Evolutionary conservation across 1,139 yeast species (phyloP), one percentile per base, ranked within the genome.

Genomic region (Lipomyces yarrowii): DNA sequence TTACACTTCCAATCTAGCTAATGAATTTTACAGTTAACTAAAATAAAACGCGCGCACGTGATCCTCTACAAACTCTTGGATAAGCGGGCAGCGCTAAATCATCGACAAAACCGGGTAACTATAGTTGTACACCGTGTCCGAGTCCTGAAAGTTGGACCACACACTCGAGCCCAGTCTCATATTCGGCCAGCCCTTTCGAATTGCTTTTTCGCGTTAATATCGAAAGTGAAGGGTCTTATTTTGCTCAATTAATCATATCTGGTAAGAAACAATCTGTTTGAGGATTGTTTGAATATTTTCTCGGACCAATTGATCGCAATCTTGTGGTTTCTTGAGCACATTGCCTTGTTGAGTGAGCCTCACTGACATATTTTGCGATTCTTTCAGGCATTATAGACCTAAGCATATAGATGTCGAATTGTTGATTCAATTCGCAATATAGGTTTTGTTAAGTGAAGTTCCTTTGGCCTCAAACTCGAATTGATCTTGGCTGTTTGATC

Each of bases 301-400:
- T 8, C 21, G 6, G n/a, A 21, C 10, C 48, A 42, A 42, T 42
- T 42, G 48, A 18, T 42, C 21, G 3, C 48, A 2, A 42, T 42
- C 18, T 42, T 42, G 48, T 42, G 15, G 15, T n/a, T 42, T n/a
- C 21, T 42, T 18, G 18, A 21, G n/a, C 11, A 21, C 18, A 21
- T n/a, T 42, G 7, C 48, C n/a, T 42, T n/a, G 23, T 42, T 42
- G 48, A n/a, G 11, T 15, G 23, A 30, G 46, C 39, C 56, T 52
- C 35, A 56, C 57, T 59, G 48, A 59, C 62, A 33, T 60, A n/a
- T 59, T 60, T 42, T 58, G 33, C 18, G 59, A 21, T 55, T 60
- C 59, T 56, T 60, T 37, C 54, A 11, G 21, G 42, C 3, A 11
- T 15, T 18, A 18, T 10, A 23, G 13, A 6, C n/a, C 56, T 15